Percentiles rank a stretch among this genome's conserved stretches.
Evolutionary conservation across 805 yeast species (phyloP).

Genomic region (Teunomyces tritomae): DNA sequence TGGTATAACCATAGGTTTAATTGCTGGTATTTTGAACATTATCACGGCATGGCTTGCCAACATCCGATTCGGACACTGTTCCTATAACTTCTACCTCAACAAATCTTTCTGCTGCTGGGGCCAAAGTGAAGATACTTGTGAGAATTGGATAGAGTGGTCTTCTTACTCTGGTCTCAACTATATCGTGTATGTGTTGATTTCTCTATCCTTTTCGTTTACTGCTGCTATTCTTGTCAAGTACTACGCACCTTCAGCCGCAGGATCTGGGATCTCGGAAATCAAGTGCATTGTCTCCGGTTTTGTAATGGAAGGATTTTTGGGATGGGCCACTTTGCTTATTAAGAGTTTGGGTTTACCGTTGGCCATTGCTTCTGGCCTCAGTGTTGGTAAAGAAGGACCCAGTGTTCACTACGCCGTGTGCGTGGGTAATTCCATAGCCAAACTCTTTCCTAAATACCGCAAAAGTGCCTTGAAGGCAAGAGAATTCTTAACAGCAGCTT

Average conservation of each 20-base stretch:
- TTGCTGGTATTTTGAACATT: slow-evolving; percentile 80
- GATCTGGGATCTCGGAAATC: slow-evolving; percentile 96
- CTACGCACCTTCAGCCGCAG: slow-evolving; percentile 90
- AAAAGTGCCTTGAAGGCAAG: slow-evolving; percentile 44
- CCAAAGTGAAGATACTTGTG: slow-evolving; percentile 47
- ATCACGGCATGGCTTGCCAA: slow-evolving; percentile 85
- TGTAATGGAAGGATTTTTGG: slow-evolving; percentile 71
- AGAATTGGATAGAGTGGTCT: slow-evolving; percentile 72
- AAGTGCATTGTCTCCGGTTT: slow-evolving; percentile 94
- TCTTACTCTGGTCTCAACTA: slow-evolving; percentile 46
- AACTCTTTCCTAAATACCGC: slow-evolving; percentile 45
- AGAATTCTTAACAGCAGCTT: slow-evolving; percentile 79
- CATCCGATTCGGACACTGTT: slow-evolving; percentile 76
- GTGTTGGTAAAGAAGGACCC: slow-evolving; percentile 98
- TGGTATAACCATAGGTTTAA: slow-evolving; percentile 74
- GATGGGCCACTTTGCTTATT: slow-evolving; percentile 65
- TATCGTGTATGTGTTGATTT: slow-evolving; percentile 53
- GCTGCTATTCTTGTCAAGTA: slow-evolving; percentile 68
- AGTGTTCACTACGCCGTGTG: slow-evolving; percentile 97
- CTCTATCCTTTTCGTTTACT: slow-evolving; percentile 57
- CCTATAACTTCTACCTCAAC: slow-evolving; percentile 64
- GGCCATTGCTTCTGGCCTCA: slow-evolving; percentile 88
- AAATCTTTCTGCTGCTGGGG: slow-evolving; percentile 83
- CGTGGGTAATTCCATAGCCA: slow-evolving; percentile 80
- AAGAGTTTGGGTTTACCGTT: slow-evolving; percentile 83